Percentiles rank a stretch among this genome's conserved stretches.
Conservation (phyloP, 352 stramenopile genomes). For the Pythium phragmitis region DNA sequence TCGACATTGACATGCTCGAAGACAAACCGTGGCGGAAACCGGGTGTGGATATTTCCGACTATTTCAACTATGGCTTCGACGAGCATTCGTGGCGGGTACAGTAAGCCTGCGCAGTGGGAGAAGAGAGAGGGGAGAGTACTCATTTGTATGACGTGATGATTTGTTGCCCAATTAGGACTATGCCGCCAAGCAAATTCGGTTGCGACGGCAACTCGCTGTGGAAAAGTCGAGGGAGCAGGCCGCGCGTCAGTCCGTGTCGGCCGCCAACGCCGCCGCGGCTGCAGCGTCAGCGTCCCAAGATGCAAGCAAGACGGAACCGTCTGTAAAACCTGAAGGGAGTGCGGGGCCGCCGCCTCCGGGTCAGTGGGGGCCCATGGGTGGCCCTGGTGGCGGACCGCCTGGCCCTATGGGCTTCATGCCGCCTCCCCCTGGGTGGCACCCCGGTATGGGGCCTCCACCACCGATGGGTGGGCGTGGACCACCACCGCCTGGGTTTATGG, state of each 20-base stretch:
- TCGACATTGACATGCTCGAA: slow-evolving; percentile 91
- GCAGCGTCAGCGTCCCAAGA: slow-evolving; percentile 20
- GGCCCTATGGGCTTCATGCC: slow-evolving; percentile 50
- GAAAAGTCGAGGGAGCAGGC: slow-evolving; percentile 81
- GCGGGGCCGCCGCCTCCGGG: slow-evolving; percentile 16
- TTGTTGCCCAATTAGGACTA: slow-evolving; percentile 54
- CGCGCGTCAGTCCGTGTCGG: slow-evolving; percentile 67
- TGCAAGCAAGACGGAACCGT: slow-evolving; percentile 1
- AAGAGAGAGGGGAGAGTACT: neutral
- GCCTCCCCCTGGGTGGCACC: slow-evolving; percentile 66
- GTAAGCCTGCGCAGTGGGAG: neutral
- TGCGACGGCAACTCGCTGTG: slow-evolving; percentile 67
- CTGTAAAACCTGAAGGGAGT: slow-evolving; percentile 23
- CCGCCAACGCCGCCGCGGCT: slow-evolving; percentile 31
- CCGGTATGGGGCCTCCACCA: slow-evolving; percentile 57
- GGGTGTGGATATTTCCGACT: slow-evolving; percentile 91
- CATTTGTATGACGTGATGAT: neutral
- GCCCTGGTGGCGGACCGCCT: slow-evolving; percentile 17
- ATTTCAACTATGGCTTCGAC: slow-evolving; percentile 94
- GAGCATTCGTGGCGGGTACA: slow-evolving; percentile 79
- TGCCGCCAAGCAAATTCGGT: slow-evolving; percentile 65
- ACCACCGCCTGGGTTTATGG: slow-evolving; percentile 30
- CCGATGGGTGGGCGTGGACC: slow-evolving; percentile 24
- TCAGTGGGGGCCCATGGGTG: slow-evolving; percentile 24
- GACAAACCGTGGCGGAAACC: slow-evolving; percentile 91